Base-by-base conservation (phyloP, 495 filamentous ascomycete species). In the Hypoxylon subgilvum region DNA sequence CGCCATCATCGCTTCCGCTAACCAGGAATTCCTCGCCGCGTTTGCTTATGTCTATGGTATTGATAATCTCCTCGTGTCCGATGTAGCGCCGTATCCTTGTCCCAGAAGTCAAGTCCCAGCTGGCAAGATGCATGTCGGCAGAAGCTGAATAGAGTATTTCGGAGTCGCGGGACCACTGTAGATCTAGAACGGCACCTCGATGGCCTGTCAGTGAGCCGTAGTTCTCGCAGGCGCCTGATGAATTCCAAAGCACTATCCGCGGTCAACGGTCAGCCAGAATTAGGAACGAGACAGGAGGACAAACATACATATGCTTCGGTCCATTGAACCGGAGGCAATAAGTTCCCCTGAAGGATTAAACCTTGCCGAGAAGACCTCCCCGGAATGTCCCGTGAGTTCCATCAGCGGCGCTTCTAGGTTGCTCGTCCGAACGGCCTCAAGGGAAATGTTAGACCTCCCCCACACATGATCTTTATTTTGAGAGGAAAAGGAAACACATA, bases 131-230 rank as follows among this genome's bases (percentile, higher is more conserved):
- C 79, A 84, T 89, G 68, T 97, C 93, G 52, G 93, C 91, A 31
- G 92, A 96, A 22, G 92, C 92, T 23, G 95, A 96, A 69, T 94
- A 97, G 56, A 99, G 72, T 42, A 91, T 86, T 66, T 86, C 83
- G 23, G 91, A 94, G 73, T 97, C 92, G 70, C 94, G 88, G 4
- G 94, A 95, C 95, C 95, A 99, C 68, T 94, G 89, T 18, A 99
- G 79, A 72, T 97, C 95, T 14, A 97, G 80, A 19, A 98, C 74
- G 10, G 93, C 92, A 32, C 90, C 91, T 72, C 88, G 88, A 74
- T 98, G 94, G 10, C 95, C 95, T 12, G 74, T 89, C 18, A 98
- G 76, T 28, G 86, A 76, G 58, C 92, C 91, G 65, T 96, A 96
- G 73, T 97, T 98, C 66, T 94, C 89, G 68, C 93, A 96, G 65